phyloP scores from a whole-genome alignment of 2,329 filamentous ascomycete species.

The Graphilbum fragrans region DNA sequence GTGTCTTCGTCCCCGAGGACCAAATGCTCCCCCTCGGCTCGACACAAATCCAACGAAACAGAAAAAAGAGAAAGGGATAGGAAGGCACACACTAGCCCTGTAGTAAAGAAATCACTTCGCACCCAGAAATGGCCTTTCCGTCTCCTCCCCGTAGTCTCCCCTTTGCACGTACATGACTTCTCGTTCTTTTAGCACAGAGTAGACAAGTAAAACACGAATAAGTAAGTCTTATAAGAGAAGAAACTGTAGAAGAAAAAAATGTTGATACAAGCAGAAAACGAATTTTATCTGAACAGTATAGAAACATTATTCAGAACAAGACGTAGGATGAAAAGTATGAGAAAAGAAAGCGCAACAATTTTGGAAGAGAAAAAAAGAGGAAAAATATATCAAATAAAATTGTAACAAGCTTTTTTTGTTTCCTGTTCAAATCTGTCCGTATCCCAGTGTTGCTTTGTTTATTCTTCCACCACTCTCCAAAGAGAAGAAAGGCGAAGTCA shows the following conservation, averaged over 20 bases:
- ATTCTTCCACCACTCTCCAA: not conserved
- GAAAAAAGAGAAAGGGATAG: not conserved
- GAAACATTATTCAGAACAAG: not conserved
- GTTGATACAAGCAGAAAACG: not conserved
- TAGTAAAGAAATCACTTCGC: too few species aligned
- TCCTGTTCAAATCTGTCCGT: not conserved
- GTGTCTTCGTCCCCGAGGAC: not conserved
- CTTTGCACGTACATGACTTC: too few species aligned
- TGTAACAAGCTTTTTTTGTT: constrained; percentile 3
- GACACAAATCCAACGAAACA: not conserved
- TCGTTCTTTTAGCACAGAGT: too few species aligned
- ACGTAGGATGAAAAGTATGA: not conserved
- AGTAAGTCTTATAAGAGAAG: too few species aligned
- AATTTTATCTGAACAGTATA: not conserved
- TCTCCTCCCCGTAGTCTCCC: too few species aligned
- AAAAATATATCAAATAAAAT: not conserved
- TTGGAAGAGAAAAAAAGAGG: not conserved
- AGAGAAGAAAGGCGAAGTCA: not conserved
- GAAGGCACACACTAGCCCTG: too few species aligned
- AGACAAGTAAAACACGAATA: too few species aligned
- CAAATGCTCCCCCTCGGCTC: not conserved
- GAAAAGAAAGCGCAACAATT: not conserved
- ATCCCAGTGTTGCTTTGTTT: not conserved
- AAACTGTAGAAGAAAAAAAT: not conserved
- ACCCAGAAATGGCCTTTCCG: too few species aligned